phyloP scores from a whole-genome alignment of 306 rosid genomes.

The Sicyos baderoa region DNA sequence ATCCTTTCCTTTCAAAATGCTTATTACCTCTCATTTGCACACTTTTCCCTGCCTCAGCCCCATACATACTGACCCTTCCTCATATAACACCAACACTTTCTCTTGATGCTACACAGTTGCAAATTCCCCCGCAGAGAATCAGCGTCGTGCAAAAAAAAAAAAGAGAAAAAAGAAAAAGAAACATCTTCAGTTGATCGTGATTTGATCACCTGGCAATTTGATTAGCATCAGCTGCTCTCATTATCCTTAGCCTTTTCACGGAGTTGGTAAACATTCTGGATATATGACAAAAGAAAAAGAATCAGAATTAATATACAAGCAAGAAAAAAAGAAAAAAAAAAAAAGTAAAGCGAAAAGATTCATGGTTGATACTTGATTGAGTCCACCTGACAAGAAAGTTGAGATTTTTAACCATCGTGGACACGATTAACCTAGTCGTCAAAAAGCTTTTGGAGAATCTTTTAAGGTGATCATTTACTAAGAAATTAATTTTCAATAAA shows the following conservation, averaged over 20 bases:
- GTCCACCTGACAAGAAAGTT: background rate
- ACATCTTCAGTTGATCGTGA: constrained; percentile 9
- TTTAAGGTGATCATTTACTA: too few species aligned
- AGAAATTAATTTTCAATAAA: too few species aligned
- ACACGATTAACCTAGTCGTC: constrained; percentile 51
- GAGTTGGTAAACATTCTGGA: constrained; percentile 78
- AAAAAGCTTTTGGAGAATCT: too few species aligned
- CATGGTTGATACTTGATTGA: too few species aligned
- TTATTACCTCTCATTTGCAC: constrained; percentile 12
- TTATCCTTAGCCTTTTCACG: constrained; percentile 80
- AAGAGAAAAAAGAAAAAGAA: background rate
- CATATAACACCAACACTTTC: constrained; percentile 46
- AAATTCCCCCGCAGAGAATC: constrained; percentile 26
- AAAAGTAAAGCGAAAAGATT: too few species aligned
- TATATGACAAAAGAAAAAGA: constrained; percentile 20
- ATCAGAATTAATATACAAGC: constrained; percentile 5
- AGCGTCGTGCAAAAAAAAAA: background rate
- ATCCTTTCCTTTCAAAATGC: background rate
- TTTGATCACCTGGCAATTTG: constrained; percentile 55
- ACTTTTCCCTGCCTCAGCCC: constrained; percentile 3
- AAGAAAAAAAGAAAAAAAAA: constrained; percentile 20
- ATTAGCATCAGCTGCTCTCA: constrained; percentile 72
- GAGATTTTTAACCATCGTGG: constrained; percentile 4
- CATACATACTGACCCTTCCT: constrained; percentile 36
- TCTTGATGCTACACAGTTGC: constrained; percentile 67